Evolutionary conservation across 257 asterid genomes (phyloP), one percentile per base, ranked within the genome.

Genomic region (Orobanche coerulescens): DNA sequence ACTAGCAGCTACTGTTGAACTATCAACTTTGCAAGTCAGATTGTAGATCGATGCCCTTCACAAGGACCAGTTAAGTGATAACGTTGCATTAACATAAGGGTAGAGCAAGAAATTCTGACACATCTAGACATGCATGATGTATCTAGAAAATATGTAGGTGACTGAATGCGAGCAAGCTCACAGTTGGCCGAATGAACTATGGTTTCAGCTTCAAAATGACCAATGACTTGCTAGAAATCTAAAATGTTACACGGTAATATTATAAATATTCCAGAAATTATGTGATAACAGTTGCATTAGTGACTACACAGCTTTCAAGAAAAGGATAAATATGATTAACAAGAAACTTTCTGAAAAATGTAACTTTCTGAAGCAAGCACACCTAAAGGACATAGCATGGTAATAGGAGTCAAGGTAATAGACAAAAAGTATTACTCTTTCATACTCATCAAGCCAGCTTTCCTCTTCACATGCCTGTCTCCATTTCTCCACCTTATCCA

Each of bases 401-500:
- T 15, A 13, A 49, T 18, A 58, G 39, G 26, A 48, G 12, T 40
- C 28, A 39, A 61, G 59, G 49, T 37, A 14, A 14, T 34, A 53
- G 39, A 56, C 1, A 39, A 58, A 65, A 33, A 62, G 7, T 44
- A 56, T 73, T 84, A 87, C 95, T 80, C 80, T 84, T 79, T 87
- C 94, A 84, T 87, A 87, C 75, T 87, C 94, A 36, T 80, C 86
- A 50, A 87, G 95, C 95, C 95, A 87, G 64, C 48, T 78, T 75
- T 87, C 94, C 83, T 87, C 95, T 56, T 81, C 84, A 44, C 78
- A 76, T 56, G 94, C 88, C 61, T 87, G 85, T 54, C 70, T 76
- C 95, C 95, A 84, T 74, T 84, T 87, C 73, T 76, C 95, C 83
- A 84, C 86, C 76, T 72, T 87, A 64, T 87, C 94, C 81, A 87